Conservation (phyloP, 805 yeast species). For the Kazachstania viticola region DNA sequence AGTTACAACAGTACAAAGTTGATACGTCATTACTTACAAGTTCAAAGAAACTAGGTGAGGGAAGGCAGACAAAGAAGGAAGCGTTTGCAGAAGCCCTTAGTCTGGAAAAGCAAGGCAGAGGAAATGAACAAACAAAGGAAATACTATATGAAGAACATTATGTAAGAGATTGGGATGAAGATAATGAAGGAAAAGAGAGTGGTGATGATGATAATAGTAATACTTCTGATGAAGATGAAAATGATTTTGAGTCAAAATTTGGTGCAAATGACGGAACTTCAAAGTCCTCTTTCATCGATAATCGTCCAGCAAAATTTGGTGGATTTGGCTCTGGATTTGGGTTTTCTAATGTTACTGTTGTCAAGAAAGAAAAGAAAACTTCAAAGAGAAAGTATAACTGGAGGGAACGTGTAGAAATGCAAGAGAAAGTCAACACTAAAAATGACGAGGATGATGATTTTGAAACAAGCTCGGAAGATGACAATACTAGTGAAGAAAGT, state of each 20-base stretch:
- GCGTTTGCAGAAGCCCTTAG: constrained; percentile 64
- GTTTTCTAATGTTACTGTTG: constrained; percentile 43
- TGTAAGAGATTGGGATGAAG: constrained; percentile 48
- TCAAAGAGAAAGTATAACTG: constrained; percentile 58
- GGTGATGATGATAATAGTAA: constrained; percentile 12
- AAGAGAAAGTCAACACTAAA: constrained; percentile 33
- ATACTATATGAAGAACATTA: constrained; percentile 61
- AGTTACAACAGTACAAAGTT: constrained; percentile 48
- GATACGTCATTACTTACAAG: constrained; percentile 63
- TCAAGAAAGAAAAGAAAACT: constrained; percentile 20
- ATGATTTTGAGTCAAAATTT: constrained; percentile 18
- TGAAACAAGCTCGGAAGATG: constrained; percentile 27
- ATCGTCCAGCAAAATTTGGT: constrained; percentile 50
- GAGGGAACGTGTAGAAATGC: constrained; percentile 45
- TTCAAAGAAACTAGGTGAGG: constrained; percentile 69
- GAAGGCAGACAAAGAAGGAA: constrained; percentile 55
- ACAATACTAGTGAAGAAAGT: constrained; percentile 15
- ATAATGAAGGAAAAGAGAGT: constrained; percentile 17
- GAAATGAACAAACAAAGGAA: constrained; percentile 44
- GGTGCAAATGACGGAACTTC: constrained; percentile 11
- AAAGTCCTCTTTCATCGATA: constrained; percentile 49
- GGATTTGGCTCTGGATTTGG: constrained; percentile 64
- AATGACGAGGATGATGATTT: constrained; percentile 56
- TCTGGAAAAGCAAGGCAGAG: constrained; percentile 62
- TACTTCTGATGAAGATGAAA: constrained; percentile 16